These are phyloP conservation scores for Digitaria exilis DNA, from an alignment of 202 grass and related monocot genomes.

Conservation along the genomic window DNA sequence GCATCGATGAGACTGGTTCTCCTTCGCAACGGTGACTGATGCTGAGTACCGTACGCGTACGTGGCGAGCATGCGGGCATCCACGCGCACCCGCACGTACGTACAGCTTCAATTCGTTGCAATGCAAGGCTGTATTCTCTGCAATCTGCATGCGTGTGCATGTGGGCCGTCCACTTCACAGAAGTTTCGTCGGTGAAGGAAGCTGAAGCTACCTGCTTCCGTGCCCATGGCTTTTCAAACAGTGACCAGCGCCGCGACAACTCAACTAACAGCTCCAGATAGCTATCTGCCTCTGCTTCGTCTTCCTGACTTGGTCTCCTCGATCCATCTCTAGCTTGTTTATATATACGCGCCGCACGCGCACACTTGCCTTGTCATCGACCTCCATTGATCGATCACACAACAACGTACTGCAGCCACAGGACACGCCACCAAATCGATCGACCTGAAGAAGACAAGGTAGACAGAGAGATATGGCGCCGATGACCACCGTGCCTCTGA, in stretches of 20 bases:
- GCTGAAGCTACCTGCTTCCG: slow-evolving; percentile 1
- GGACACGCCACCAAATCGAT: too few species aligned
- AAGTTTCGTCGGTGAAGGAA: slow-evolving; percentile 29
- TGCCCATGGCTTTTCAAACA: slow-evolving; percentile 4
- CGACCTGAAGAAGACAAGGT: too few species aligned
- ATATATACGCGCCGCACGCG: slow-evolving; percentile 14
- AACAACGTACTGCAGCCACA: background rate
- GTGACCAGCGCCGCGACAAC: slow-evolving; percentile 36
- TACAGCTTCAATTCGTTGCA: background rate
- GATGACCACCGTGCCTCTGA: too few species aligned
- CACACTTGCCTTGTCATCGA: slow-evolving; percentile 19
- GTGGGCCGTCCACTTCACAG: slow-evolving; percentile 9
- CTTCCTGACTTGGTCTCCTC: too few species aligned
- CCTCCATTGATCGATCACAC: background rate
- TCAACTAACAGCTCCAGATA: slow-evolving; percentile 25
- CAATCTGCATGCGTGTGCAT: background rate
- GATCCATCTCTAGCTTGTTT: background rate
- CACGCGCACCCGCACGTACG: background rate
- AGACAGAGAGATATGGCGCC: too few species aligned
- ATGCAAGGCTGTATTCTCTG: background rate
- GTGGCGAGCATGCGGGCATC: background rate
- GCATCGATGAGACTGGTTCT: background rate
- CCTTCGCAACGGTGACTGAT: background rate
- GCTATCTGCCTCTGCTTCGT: background rate
- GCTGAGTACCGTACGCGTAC: background rate